Base-by-base conservation (phyloP, 164 flowering plant species). In the Sextonia rubra region DNA sequence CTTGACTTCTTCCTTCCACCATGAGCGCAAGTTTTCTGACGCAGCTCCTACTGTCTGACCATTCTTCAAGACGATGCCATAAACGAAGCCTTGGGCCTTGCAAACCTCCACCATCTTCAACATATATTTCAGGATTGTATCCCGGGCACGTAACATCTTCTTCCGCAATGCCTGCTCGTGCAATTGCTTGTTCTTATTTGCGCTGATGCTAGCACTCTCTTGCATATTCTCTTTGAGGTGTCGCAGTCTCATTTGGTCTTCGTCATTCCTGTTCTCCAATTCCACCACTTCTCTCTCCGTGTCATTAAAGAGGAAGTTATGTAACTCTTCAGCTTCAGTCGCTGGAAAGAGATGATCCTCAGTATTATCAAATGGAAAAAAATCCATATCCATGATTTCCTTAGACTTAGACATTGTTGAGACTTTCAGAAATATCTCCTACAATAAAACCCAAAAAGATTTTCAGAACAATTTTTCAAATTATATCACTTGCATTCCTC, bases 11-110 rank as follows among this genome's bases (percentile, higher is more conserved):
- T 88, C 91, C 69, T 86, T 88, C 91, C 89, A 88, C 91, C 91
- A 88, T 7, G 78, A 86, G 1, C 88, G 80, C 6, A 91, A 88
- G 69, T 89, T 89, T 69, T 91, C 97, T 4, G 94, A 91, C 2
- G 94, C 89, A 14, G 94, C 97, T n/a, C 90, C 87, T 48, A 89
- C 92, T 0, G 97, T 92, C 69, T 91, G 89, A n/a, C 97, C 97
- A 63, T 89, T 91, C 84, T 91, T 94, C 0, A 92, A 92, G 65
- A 88, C 82, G 29, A 88, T 88, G 47, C 91, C 91, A 71, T 87
- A 87, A 2, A 87, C 91, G 70, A 88, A 88, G 3, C 89, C 91
- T 44, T 84, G 85, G 22, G 85, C 91, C 22, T 86, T 85, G 52
- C 91, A 88, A n/a, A 86, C 89, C 56, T 88, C 91, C 88, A 86